phyloP scores from a whole-genome alignment of 768 basidiomycete genomes.

The Dentipellis sp. region DNA sequence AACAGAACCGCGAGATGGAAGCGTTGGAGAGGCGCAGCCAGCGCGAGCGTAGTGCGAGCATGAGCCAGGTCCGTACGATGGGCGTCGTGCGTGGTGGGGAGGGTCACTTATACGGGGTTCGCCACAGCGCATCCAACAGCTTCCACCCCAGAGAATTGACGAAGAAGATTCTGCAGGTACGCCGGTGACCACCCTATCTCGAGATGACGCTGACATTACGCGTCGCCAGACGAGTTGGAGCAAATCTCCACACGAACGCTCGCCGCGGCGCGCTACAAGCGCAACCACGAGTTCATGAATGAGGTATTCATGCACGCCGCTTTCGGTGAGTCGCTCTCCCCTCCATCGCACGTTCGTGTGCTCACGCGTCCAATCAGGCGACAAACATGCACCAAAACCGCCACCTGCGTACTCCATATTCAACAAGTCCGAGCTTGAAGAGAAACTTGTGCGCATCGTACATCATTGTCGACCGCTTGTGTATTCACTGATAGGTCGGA shows the following conservation, averaged over 20 bases:
- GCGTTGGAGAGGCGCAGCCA: conserved; percentile 45
- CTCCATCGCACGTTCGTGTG: not conserved
- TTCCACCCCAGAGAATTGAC: conserved; percentile 10
- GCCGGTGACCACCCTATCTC: not conserved
- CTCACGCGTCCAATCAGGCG: conserved; percentile 23
- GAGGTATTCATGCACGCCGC: conserved; percentile 72
- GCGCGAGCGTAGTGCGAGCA: conserved; percentile 28
- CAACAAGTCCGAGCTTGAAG: conserved; percentile 45
- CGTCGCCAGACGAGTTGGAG: conserved; percentile 48
- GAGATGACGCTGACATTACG: not conserved
- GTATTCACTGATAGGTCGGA: not conserved
- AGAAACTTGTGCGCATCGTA: conserved; percentile 37
- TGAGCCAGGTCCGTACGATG: conserved; percentile 13
- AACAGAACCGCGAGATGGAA: conserved; percentile 68
- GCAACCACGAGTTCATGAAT: conserved; percentile 82
- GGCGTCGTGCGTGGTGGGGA: not conserved
- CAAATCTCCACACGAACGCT: conserved; percentile 64
- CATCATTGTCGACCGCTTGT: not conserved
- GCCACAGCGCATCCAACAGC: conserved; percentile 1
- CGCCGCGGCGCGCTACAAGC: conserved; percentile 61
- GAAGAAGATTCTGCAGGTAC: conserved; percentile 14
- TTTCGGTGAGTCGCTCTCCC: conserved; percentile 32
- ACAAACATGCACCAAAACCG: conserved; percentile 31
- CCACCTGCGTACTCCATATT: conserved; percentile 52
- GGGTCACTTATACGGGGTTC: not conserved